Percentiles rank a stretch among this genome's conserved stretches.
phyloP scores from a whole-genome alignment of 2,329 filamentous ascomycete species.

The Fusarium poae region DNA sequence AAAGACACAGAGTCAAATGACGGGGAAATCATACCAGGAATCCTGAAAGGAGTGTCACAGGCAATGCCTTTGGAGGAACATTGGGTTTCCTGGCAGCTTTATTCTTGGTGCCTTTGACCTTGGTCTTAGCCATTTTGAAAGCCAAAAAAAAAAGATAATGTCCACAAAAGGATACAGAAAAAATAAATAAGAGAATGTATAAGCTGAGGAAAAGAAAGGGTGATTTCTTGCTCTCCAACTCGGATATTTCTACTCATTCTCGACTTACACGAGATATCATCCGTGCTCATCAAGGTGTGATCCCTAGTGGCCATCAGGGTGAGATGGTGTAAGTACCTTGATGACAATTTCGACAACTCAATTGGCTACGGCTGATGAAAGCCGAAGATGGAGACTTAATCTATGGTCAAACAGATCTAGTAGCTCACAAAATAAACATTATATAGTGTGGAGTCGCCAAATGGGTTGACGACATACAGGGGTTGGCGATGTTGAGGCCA shows the following conservation, averaged over 20 bases:
- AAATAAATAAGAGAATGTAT: too few relatives aligned
- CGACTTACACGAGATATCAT: constrained; percentile 8
- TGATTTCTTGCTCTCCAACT: too few relatives aligned
- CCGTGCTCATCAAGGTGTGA: constrained; percentile 40
- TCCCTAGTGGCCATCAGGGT: constrained; percentile 40
- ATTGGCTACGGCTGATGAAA: constrained; percentile 21
- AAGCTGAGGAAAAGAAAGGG: not conserved
- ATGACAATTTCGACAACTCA: constrained; percentile 22
- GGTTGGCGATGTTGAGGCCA: not conserved
- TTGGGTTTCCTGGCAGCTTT: constrained; percentile 32
- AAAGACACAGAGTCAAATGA: accelerated
- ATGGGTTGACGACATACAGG: not conserved
- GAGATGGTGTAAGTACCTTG: constrained; percentile 11
- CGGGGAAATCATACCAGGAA: constrained; percentile 46
- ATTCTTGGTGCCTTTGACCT: constrained; percentile 25
- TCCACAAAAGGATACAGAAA: too few relatives aligned
- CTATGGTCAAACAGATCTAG: constrained; percentile 6
- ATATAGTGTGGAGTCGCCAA: constrained; percentile 26
- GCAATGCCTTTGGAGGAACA: constrained; percentile 46
- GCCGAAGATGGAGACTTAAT: not conserved
- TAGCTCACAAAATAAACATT: not conserved
- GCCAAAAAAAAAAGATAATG: not conserved
- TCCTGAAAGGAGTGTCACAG: constrained; percentile 54
- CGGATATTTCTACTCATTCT: constrained; percentile 21
- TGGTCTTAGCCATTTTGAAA: constrained; percentile 38